Evolutionary conservation across 257 asterid genomes (phyloP).

Genomic region (Solanum chmielewskii): DNA sequence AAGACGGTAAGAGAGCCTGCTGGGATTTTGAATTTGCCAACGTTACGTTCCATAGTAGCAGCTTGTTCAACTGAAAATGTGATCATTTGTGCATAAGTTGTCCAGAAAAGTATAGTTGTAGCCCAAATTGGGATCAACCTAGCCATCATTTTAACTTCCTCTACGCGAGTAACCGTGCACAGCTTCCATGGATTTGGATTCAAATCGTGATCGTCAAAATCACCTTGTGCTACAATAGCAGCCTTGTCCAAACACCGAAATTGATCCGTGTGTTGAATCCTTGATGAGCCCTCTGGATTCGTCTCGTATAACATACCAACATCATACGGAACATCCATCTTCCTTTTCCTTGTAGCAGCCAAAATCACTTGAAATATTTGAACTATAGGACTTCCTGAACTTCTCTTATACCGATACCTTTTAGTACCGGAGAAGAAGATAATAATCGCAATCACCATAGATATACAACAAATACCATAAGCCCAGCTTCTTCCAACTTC

Average conservation of each 20-base stretch:
- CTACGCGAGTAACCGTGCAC: slow-evolving; percentile 71
- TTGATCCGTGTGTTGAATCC: slow-evolving; percentile 6
- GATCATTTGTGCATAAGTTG: slow-evolving; percentile 90
- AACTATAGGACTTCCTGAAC: slow-evolving; percentile 10
- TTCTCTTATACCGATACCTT: slow-evolving; percentile 3
- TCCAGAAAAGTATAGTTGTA: slow-evolving; percentile 90
- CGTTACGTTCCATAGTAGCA: slow-evolving; percentile 57
- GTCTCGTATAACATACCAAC: slow-evolving; percentile 4
- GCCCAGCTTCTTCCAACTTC: slow-evolving; percentile 14
- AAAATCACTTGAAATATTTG: slow-evolving; percentile 17
- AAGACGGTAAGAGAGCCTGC: slow-evolving; percentile 90
- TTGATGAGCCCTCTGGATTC: not conserved
- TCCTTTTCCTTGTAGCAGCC: slow-evolving; percentile 1
- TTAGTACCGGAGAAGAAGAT: slow-evolving; percentile 1
- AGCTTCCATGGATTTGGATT: slow-evolving; percentile 81
- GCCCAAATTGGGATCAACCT: slow-evolving; percentile 86
- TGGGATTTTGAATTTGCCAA: slow-evolving; percentile 63
- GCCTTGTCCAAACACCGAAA: slow-evolving; percentile 65
- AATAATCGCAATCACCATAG: slow-evolving; percentile 28
- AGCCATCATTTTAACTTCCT: slow-evolving; percentile 89
- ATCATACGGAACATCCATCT: slow-evolving; percentile 1
- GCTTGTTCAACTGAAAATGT: slow-evolving; percentile 94
- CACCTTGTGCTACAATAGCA: slow-evolving; percentile 60
- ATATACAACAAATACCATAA: slow-evolving; percentile 17
- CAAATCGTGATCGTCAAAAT: slow-evolving; percentile 13